These are phyloP conservation scores for Mortierella sp. DNA, from an alignment of 371 early-diverging fungal species.

Conservation along the genomic window DNA sequence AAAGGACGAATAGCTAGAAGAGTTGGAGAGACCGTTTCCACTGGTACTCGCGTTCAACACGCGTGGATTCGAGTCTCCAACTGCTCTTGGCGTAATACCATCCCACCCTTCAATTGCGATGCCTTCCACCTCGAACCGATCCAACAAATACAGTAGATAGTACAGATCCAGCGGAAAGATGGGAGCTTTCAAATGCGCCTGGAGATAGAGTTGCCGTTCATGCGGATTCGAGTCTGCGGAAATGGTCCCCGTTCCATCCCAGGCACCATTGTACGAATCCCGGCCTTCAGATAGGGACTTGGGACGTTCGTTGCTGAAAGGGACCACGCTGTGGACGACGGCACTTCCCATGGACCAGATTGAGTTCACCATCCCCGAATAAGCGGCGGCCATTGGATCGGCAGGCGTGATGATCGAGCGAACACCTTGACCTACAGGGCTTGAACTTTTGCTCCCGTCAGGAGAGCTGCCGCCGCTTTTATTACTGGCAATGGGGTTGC, in stretches of 20 bases:
- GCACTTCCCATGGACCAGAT: constrained; percentile 42
- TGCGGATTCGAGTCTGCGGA: constrained; percentile 49
- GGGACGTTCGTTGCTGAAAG: constrained; percentile 24
- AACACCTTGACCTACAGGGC: constrained; percentile 13
- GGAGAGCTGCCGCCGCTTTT: constrained; percentile 25
- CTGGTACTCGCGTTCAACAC: constrained; percentile 11
- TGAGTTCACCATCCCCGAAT: constrained; percentile 51
- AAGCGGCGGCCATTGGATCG: constrained; percentile 47
- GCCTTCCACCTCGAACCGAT: constrained; percentile 68
- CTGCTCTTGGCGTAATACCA: constrained; percentile 27
- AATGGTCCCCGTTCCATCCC: constrained; percentile 60
- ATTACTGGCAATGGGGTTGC: constrained; percentile 7
- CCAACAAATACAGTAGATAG: constrained; percentile 66
- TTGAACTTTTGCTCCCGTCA: constrained; percentile 2
- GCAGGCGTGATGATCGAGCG: constrained; percentile 40
- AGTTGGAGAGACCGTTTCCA: constrained; percentile 3
- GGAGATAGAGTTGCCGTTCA: constrained; percentile 57
- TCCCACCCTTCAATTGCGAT: constrained; percentile 64
- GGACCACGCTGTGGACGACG: constrained; percentile 31
- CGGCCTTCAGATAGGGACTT: constrained; percentile 36
- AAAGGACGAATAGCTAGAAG: constrained; percentile 35
- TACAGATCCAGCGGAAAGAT: constrained; percentile 66
- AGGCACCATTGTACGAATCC: constrained; percentile 58
- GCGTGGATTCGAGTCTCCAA: constrained; percentile 42
- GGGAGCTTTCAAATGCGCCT: constrained; percentile 47